These are phyloP conservation scores for Psilocybe cyanescens DNA, from an alignment of 768 basidiomycete genomes.

Conservation along the genomic window DNA sequence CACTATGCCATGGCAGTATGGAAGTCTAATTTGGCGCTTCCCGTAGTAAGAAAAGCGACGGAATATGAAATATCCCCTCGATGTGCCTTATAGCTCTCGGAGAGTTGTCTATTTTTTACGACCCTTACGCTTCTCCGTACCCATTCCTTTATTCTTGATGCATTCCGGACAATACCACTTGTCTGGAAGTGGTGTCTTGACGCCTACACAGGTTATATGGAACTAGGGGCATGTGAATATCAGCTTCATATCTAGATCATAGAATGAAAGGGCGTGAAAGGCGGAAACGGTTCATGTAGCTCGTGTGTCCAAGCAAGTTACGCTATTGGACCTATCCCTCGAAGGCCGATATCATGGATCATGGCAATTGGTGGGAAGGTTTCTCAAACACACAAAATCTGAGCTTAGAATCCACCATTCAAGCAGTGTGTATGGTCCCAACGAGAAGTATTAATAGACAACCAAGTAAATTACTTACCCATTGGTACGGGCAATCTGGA, in stretches of 20 bases:
- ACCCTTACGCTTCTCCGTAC: constrained; percentile 37
- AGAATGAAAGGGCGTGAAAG: neutral
- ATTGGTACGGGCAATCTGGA: constrained; percentile 69
- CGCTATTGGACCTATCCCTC: neutral
- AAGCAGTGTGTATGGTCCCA: neutral
- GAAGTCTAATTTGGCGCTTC: neutral
- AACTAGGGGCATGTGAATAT: constrained; percentile 40
- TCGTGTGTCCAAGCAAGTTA: neutral
- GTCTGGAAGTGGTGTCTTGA: constrained; percentile 50
- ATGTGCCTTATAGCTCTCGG: neutral
- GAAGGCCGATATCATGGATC: neutral
- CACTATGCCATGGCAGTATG: neutral
- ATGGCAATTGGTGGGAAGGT: neutral
- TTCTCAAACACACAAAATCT: neutral
- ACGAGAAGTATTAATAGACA: neutral
- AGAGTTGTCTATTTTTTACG: constrained; percentile 30
- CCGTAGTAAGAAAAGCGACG: neutral
- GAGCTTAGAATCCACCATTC: neutral
- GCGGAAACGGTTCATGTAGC: neutral
- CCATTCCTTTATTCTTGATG: constrained; percentile 36
- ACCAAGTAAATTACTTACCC: constrained; percentile 45
- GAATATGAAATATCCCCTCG: neutral
- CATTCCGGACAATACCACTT: constrained; percentile 64
- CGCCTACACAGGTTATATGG: constrained; percentile 61
- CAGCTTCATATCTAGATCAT: neutral